phyloP scores from a whole-genome alignment of 169 alveolate genomes.

The Sarcocystis neurona region DNA sequence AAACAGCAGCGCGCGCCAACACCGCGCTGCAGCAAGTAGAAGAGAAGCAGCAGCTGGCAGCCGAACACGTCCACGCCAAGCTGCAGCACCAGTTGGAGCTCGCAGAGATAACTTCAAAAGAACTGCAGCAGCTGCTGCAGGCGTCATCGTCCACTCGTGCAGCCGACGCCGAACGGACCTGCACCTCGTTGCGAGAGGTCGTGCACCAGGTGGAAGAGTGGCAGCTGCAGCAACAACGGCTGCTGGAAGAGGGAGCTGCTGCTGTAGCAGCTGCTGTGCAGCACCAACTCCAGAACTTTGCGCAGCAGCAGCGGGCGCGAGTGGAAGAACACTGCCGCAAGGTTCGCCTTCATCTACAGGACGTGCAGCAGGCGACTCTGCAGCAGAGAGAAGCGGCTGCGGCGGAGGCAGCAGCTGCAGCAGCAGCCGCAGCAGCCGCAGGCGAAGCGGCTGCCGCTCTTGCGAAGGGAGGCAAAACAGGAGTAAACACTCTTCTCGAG shows the following conservation, averaged over 20 bases:
- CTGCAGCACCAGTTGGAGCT: too few relatives aligned
- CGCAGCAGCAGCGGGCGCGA: constrained; percentile 1
- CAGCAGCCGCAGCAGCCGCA: constrained; percentile 10
- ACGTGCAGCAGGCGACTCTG: constrained; percentile 14
- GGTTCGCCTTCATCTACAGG: not conserved
- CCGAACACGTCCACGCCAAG: too few relatives aligned
- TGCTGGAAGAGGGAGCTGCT: constrained; percentile 18
- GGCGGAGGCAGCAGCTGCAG: constrained; percentile 10
- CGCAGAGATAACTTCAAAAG: too few relatives aligned
- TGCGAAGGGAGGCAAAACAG: too few relatives aligned
- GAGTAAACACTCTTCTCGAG: too few relatives aligned
- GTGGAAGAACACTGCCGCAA: not conserved
- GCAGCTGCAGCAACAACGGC: constrained; percentile 35
- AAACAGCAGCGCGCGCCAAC: not conserved
- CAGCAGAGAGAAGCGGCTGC: not conserved
- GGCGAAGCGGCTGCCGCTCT: not conserved
- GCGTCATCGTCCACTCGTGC: constrained; percentile 19
- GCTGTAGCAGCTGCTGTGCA: constrained; percentile 37
- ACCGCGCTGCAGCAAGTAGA: not conserved
- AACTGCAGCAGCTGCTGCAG: constrained; percentile 31
- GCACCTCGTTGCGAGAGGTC: too few relatives aligned
- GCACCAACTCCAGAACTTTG: constrained; percentile 23
- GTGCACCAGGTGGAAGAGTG: constrained; percentile 41
- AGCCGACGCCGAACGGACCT: not conserved
- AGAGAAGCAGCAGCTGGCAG: constrained; percentile 13